These are phyloP conservation scores for Schizosaccharomyces versatilis DNA, from an alignment of 1,139 yeast species.

Conservation along the genomic window DNA sequence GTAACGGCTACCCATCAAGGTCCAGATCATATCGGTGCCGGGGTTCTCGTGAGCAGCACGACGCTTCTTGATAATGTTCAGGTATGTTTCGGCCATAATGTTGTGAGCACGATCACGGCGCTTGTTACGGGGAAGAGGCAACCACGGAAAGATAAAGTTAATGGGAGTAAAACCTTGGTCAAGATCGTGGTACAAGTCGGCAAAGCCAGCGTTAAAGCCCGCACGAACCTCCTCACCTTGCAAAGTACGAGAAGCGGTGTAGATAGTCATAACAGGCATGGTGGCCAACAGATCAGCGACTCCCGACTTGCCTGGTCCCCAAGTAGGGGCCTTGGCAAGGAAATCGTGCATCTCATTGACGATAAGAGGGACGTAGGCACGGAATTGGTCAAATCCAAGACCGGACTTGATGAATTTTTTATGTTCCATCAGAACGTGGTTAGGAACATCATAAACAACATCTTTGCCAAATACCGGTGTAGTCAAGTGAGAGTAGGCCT, in stretches of 20 bases:
- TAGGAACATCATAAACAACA: conserved; percentile 90
- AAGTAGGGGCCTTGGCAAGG: conserved; percentile 30
- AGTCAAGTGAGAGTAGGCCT: conserved; percentile 80
- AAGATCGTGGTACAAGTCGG: conserved; percentile 66
- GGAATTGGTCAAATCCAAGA: conserved; percentile 65
- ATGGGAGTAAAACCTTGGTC: conserved; percentile 94
- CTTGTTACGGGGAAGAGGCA: conserved; percentile 72
- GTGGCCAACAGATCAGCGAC: conserved; percentile 51
- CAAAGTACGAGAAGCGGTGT: conserved; percentile 80
- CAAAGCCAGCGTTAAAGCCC: conserved; percentile 63
- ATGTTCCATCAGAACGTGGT: conserved; percentile 85
- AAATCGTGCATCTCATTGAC: conserved; percentile 53
- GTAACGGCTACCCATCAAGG: conserved; percentile 63
- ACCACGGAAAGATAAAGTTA: conserved; percentile 81
- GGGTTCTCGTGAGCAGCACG: conserved; percentile 52
- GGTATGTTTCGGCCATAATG: conserved; percentile 56
- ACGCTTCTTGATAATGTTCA: conserved; percentile 54
- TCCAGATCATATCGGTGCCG: conserved; percentile 72
- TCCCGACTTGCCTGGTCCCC: conserved; percentile 27
- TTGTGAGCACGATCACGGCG: conserved; percentile 74
- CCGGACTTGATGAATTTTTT: conserved; percentile 89
- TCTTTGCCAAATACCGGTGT: conserved; percentile 97
- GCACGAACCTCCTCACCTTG: conserved; percentile 81
- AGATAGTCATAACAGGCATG: conserved; percentile 88
- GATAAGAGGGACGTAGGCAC: conserved; percentile 68